Conservation (phyloP, 2,329 filamentous ascomycete genomes). For the Boeremia lycopersici region DNA sequence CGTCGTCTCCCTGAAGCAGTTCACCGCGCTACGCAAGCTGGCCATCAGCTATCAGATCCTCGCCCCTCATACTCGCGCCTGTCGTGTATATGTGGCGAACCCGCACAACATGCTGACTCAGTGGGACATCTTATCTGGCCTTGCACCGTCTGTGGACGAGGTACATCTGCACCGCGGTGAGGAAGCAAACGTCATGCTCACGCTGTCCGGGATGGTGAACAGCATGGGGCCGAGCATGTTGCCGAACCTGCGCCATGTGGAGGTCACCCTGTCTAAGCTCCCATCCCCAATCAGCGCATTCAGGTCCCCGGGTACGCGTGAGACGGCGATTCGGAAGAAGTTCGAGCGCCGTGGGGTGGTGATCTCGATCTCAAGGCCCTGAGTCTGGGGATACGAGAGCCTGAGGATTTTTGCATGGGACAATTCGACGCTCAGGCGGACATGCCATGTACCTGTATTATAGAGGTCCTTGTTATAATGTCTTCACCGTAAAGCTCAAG, state of each 20-base stretch:
- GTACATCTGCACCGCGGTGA: background rate
- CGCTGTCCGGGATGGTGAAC: background rate
- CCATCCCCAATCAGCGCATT: background rate
- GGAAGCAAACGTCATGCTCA: background rate
- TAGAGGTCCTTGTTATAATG: no score
- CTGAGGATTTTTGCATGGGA: no score
- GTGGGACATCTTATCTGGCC: background rate
- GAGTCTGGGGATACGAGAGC: no score
- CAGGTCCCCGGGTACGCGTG: background rate
- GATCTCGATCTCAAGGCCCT: background rate
- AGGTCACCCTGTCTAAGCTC: background rate
- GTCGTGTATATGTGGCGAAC: background rate
- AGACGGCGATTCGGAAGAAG: background rate
- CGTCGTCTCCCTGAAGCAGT: background rate
- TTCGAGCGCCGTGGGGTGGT: background rate
- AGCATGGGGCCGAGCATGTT: background rate
- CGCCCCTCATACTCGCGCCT: background rate
- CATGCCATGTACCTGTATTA: no score
- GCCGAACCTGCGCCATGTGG: background rate
- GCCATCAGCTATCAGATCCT: background rate
- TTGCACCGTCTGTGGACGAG: background rate
- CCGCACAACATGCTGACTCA: background rate
- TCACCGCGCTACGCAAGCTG: background rate
- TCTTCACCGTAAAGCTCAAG: no score
- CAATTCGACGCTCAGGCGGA: no score